Evolutionary conservation across 352 stramenopile genomes (phyloP).

Genomic region (Globisporangium sylvaticum): DNA sequence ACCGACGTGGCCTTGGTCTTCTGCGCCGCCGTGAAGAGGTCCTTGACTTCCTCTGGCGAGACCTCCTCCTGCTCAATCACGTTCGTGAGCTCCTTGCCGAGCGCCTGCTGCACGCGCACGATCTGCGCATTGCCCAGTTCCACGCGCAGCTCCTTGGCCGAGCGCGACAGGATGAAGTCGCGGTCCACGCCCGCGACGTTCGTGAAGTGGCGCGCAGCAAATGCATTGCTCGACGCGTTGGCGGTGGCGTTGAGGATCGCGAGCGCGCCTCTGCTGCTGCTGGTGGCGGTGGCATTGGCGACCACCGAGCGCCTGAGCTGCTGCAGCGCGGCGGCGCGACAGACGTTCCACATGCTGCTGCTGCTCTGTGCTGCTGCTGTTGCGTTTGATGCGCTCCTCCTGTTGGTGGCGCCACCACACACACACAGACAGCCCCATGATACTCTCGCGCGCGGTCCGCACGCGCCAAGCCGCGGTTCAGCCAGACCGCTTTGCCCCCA

Average conservation of each 20-base stretch:
- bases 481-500: neutral
- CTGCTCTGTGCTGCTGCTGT: neutral
- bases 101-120: conserved; percentile 29
- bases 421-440: neutral
- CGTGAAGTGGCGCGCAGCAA: conserved; percentile 24
- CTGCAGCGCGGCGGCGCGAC: conserved; percentile 41
- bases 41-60: conserved; percentile 40
- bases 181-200: conserved; percentile 43
- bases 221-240: neutral
- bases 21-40: conserved; percentile 50
- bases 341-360: conserved; percentile 50
- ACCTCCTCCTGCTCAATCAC: conserved; percentile 34
- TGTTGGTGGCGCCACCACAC: conserved; percentile 6
- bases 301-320: conserved; percentile 28
- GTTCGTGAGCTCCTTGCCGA: conserved; percentile 33
- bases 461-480: neutral
- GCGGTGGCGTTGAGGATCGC: neutral
- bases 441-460: neutral
- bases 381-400: conserved; percentile 9
- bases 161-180: conserved; percentile 38
- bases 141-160: conserved; percentile 29
- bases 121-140: conserved; percentile 34
- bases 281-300: conserved; percentile 10
- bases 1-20: conserved; percentile 40
- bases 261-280: neutral